These are phyloP conservation scores for Oidiodendron maius DNA, from an alignment of 495 filamentous ascomycete genomes.

Conservation along the genomic window DNA sequence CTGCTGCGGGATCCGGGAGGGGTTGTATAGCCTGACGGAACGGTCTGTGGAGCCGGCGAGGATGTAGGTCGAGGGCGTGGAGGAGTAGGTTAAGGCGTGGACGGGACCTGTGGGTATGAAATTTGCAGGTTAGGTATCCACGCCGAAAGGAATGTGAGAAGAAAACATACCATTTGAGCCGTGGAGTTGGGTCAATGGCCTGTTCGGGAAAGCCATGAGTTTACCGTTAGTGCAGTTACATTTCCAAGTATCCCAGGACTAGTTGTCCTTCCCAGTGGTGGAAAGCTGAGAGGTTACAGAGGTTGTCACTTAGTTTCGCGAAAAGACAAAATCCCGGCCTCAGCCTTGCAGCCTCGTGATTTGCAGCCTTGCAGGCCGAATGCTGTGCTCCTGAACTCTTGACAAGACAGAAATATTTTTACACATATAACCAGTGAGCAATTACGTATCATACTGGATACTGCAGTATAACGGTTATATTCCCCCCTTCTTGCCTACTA, in stretches of 20 bases:
- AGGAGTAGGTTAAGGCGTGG: conserved; percentile 67
- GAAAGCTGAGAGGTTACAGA: no score
- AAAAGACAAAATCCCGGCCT: no score
- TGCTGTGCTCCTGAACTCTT: no score
- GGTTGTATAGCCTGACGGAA: conserved; percentile 74
- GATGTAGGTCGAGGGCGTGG: conserved; percentile 65
- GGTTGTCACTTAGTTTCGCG: no score
- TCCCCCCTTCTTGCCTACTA: no score
- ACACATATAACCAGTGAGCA: no score
- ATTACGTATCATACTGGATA: no score
- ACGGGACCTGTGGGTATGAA: conserved; percentile 55
- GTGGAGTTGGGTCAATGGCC: conserved; percentile 18
- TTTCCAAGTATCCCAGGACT: no score
- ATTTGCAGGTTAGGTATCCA: conserved; percentile 6
- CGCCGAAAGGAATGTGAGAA: background rate
- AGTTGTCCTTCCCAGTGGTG: no score
- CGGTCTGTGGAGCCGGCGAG: conserved; percentile 86
- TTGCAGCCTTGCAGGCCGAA: background rate
- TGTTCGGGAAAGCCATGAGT: conserved; percentile 23
- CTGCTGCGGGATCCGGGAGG: conserved; percentile 39
- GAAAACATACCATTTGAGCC: conserved; percentile 23
- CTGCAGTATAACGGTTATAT: no score
- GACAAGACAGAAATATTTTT: no score
- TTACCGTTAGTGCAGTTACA: no score
- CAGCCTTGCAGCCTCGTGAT: background rate